Percentiles rank a stretch among this genome's conserved stretches.
phyloP scores from a whole-genome alignment of 1,284 basidiomycete genomes.

The Sparassis latifolia region DNA sequence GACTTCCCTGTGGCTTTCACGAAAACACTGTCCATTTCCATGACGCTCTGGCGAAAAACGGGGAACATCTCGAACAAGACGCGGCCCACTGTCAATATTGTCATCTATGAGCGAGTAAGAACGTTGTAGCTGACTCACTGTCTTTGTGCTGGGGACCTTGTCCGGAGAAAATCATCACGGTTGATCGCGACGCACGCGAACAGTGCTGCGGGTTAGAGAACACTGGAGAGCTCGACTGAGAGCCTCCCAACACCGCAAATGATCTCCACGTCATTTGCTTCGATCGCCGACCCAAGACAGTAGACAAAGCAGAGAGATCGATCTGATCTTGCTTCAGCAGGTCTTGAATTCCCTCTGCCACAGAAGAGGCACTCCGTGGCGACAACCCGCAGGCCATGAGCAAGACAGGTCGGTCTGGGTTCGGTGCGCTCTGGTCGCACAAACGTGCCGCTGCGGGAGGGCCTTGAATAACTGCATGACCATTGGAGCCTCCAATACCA shows the following conservation, averaged over 20 bases:
- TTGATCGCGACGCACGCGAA: slow-evolving; percentile 18
- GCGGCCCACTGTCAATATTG: slow-evolving; percentile 29
- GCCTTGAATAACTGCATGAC: slow-evolving; percentile 31
- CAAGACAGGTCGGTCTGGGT: slow-evolving; percentile 16
- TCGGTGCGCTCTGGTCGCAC: background rate
- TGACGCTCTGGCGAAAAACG: slow-evolving; percentile 30
- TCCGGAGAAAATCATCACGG: slow-evolving; percentile 22
- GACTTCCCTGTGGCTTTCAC: slow-evolving; percentile 25
- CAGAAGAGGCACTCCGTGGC: slow-evolving; percentile 18
- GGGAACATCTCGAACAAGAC: slow-evolving; percentile 28
- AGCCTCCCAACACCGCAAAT: slow-evolving; percentile 9
- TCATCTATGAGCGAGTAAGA: slow-evolving; percentile 19
- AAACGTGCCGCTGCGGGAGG: slow-evolving; percentile 14
- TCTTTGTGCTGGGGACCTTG: slow-evolving; percentile 5
- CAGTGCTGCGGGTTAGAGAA: slow-evolving; percentile 20
- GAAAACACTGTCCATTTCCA: slow-evolving; percentile 30
- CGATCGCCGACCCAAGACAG: slow-evolving; percentile 20
- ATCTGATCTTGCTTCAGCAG: background rate
- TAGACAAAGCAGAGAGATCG: slow-evolving; percentile 6
- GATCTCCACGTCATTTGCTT: slow-evolving; percentile 31
- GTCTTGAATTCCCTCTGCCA: background rate
- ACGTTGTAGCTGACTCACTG: slow-evolving; percentile 23
- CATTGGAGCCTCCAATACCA: slow-evolving; percentile 39
- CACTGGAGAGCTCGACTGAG: slow-evolving; percentile 18
- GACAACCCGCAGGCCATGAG: slow-evolving; percentile 31